phyloP scores from a whole-genome alignment of 805 yeast genomes.

The Starmera quercuum region DNA sequence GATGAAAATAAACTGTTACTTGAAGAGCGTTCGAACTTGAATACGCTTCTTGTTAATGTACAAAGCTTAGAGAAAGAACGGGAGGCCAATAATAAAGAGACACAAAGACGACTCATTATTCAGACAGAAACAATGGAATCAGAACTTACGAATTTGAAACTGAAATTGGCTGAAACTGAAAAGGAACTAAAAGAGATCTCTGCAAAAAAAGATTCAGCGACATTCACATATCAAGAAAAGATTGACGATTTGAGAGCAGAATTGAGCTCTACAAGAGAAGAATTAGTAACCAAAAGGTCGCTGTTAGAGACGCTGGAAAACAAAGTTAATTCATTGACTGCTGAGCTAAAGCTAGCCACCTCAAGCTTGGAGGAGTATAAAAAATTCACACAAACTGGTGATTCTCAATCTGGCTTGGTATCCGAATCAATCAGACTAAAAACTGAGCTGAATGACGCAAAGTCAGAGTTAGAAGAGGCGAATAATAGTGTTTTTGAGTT shows the following conservation, averaged over 20 bases:
- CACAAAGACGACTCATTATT: conserved; percentile 39
- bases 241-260: conserved; percentile 47
- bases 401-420: conserved; percentile 18
- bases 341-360: conserved; percentile 21
- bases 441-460: conserved; percentile 37
- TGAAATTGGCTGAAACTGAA: conserved; percentile 36
- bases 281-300: conserved; percentile 32
- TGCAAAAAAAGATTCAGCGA: conserved; percentile 49
- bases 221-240: conserved; percentile 51
- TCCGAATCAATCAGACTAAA: conserved; percentile 24
- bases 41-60: conserved; percentile 47
- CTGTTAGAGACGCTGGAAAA: conserved; percentile 30
- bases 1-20: conserved; percentile 44
- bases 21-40: conserved; percentile 53
- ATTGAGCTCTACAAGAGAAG: conserved; percentile 32
- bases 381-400: conserved; percentile 17
- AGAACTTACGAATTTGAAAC: conserved; percentile 36
- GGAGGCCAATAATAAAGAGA: conserved; percentile 40
- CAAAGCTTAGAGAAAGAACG: conserved; percentile 59
- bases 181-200: conserved; percentile 45
- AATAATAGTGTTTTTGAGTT: conserved; percentile 53
- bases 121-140: conserved; percentile 43
- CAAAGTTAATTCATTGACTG: conserved; percentile 27
- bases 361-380: conserved; percentile 23
- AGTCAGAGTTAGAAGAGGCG: conserved; percentile 48